Evolutionary conservation across 495 filamentous ascomycete species (phyloP).

Genomic region (Schizothecium vesticola): DNA sequence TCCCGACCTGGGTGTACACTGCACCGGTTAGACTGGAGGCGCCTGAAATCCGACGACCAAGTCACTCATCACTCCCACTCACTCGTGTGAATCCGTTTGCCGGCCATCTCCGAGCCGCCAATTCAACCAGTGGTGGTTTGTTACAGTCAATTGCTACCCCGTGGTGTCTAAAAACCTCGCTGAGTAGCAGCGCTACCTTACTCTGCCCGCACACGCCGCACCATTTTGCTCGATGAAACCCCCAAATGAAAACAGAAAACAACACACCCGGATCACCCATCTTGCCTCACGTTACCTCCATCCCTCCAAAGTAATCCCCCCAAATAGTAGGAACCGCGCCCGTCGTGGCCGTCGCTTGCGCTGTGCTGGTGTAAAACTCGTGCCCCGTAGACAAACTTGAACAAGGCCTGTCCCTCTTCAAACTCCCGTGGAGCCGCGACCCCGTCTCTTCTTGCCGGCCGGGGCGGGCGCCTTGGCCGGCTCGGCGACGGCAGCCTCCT

Average conservation of each 20-base stretch:
- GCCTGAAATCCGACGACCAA: neutral
- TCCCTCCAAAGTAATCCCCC: neutral
- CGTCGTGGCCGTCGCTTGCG: neutral
- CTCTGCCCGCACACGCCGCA: neutral
- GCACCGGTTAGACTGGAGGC: neutral
- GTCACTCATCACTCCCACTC: neutral
- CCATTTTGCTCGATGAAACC: neutral
- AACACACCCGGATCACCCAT: neutral
- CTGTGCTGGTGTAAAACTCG: neutral
- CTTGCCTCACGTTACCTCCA: neutral
- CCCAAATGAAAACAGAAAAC: neutral
- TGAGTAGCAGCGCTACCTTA: neutral
- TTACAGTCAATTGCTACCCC: neutral
- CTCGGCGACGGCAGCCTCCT: conserved; percentile 10
- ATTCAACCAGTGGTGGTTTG: neutral
- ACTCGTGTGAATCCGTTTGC: neutral
- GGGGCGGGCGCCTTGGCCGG: conserved; percentile 13
- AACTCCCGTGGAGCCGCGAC: conserved; percentile 20
- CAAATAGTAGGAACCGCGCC: neutral
- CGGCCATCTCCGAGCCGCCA: neutral
- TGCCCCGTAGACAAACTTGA: neutral
- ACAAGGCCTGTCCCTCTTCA: neutral
- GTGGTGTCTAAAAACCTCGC: neutral
- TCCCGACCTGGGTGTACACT: neutral
- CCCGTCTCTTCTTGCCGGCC: conserved; percentile 22